These are phyloP conservation scores for Cryptococcus sp. DNA, from an alignment of 1,284 basidiomycete genomes.

Conservation along the genomic window DNA sequence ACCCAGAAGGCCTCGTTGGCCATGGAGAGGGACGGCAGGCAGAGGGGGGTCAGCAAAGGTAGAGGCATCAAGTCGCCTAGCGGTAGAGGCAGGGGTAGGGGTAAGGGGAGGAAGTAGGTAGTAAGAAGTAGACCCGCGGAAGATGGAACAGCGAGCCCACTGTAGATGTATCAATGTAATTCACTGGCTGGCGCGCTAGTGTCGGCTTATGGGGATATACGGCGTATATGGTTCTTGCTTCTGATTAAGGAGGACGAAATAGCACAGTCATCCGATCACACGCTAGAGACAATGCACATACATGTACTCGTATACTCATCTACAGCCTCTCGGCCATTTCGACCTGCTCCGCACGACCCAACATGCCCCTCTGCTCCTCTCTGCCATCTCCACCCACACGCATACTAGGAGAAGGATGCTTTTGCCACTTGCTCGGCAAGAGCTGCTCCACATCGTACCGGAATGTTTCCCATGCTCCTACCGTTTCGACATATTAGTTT, in stretches of 20 bases:
- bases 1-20: slow-evolving; percentile 45
- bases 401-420: neutral
- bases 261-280: no score
- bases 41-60: no score
- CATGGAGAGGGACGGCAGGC: slow-evolving; percentile 40
- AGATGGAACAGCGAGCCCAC: slow-evolving; percentile 13
- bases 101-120: slow-evolving; percentile 22
- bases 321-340: slow-evolving; percentile 38
- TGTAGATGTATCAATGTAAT: neutral
- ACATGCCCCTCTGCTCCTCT: slow-evolving; percentile 26
- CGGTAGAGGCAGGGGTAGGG: slow-evolving; percentile 14
- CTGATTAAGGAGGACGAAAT: no score
- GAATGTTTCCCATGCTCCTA: no score
- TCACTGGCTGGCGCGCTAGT: no score
- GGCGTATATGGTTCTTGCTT: no score
- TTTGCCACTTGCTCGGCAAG: no score
- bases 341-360: slow-evolving; percentile 24
- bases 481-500: no score
- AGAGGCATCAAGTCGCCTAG: neutral
- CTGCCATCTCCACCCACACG: slow-evolving; percentile 5
- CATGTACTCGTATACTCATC: neutral
- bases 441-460: no score
- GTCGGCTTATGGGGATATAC: no score
- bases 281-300: neutral
- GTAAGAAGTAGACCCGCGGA: slow-evolving; percentile 21